Conservation (phyloP, 2,329 filamentous ascomycete genomes). For the Cercospora janseana region DNA sequence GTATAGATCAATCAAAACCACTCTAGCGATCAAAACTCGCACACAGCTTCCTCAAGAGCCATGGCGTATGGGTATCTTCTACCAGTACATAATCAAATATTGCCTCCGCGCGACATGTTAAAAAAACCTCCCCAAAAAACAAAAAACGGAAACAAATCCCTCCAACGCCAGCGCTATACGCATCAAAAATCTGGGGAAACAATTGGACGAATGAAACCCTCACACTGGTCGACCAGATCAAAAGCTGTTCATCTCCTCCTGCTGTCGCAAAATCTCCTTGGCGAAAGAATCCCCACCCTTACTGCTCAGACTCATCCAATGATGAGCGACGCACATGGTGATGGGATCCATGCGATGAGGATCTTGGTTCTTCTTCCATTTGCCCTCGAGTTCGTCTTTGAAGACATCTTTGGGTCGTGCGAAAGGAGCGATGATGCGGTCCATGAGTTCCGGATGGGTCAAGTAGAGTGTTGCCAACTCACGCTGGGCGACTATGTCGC, state of each 20-base stretch:
- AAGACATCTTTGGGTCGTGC: constrained; percentile 85
- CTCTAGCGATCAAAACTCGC: constrained; percentile 3
- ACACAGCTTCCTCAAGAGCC: background rate
- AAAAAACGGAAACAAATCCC: background rate
- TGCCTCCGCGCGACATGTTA: background rate
- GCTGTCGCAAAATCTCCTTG: constrained; percentile 74
- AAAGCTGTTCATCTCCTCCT: constrained; percentile 58
- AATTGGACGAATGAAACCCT: background rate
- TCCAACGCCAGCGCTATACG: too few relatives aligned
- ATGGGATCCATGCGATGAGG: constrained; percentile 72
- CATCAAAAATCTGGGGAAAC: background rate
- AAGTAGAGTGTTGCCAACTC: constrained; percentile 93
- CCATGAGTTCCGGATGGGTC: constrained; percentile 81
- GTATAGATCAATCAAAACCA: too few relatives aligned
- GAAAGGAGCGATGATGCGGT: constrained; percentile 75
- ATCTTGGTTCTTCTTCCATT: constrained; percentile 57
- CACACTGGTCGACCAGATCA: constrained; percentile 2
- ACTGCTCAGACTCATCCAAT: constrained; percentile 94
- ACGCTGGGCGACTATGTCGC: constrained; percentile 80
- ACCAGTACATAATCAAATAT: constrained; percentile 7
- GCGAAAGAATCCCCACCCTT: constrained; percentile 84
- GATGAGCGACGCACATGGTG: constrained; percentile 89
- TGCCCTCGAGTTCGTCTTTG: constrained; percentile 78
- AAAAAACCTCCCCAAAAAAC: background rate
- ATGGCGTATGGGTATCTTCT: constrained; percentile 10